Conservation (phyloP, 2,329 filamentous ascomycete species). For the Pseudogymnoascus sp. region DNA sequence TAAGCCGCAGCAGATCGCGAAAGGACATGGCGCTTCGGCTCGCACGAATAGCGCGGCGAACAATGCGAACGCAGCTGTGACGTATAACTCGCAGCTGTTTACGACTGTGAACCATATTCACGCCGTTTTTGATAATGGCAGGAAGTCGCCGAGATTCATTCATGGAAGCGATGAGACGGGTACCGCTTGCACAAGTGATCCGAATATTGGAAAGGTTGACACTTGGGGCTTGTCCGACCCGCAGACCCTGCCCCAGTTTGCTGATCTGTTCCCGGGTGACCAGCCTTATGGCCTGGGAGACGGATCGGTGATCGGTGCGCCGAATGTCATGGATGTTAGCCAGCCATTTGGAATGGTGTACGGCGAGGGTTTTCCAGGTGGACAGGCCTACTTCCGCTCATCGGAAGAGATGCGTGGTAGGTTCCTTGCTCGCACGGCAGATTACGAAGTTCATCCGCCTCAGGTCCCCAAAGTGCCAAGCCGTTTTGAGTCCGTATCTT, state of each 20-base stretch:
- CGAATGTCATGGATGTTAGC: conserved; percentile 87
- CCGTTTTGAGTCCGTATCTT: conserved; percentile 61
- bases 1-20: conserved; percentile 56
- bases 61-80: conserved; percentile 64
- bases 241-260: conserved; percentile 66
- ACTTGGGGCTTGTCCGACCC: conserved; percentile 74
- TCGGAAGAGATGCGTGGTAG: conserved; percentile 66
- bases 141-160: conserved; percentile 68
- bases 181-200: conserved; percentile 72
- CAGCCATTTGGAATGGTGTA: conserved; percentile 74
- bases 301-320: conserved; percentile 64
- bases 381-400: conserved; percentile 68
- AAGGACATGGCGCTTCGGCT: conserved; percentile 43
- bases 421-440: conserved; percentile 56
- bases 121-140: conserved; percentile 64
- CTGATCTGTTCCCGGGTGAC: conserved; percentile 66
- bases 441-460: conserved; percentile 51
- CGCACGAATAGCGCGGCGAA: conserved; percentile 40
- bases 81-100: conserved; percentile 76
- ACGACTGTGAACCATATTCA: conserved; percentile 74
- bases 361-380: conserved; percentile 79
- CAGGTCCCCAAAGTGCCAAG: conserved; percentile 72
- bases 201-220: conserved; percentile 64
- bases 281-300: conserved; percentile 69
- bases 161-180: conserved; percentile 76